Percentiles rank a stretch among this genome's conserved stretches.
These are phyloP conservation scores for Scorias spongiosa DNA, from an alignment of 2,329 filamentous ascomycete species.

Conservation along the genomic window DNA sequence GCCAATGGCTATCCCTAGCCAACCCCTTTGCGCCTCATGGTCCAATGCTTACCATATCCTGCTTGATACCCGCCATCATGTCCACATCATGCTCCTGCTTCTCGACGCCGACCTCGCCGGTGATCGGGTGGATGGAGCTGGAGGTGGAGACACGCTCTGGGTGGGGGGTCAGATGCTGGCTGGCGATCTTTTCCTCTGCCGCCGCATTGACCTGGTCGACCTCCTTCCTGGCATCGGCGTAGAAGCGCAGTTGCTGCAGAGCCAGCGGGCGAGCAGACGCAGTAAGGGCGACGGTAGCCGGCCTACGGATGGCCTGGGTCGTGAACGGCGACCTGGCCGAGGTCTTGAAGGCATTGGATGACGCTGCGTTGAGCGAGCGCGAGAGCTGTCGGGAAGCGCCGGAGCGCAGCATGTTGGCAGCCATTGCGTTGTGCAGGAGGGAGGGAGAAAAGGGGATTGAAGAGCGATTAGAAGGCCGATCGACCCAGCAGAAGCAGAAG, in stretches of 20 bases:
- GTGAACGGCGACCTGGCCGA: conserved; percentile 22
- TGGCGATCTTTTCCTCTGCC: conserved; percentile 38
- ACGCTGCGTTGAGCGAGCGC: conserved; percentile 21
- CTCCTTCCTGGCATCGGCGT: conserved; percentile 9
- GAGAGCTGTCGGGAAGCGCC: conserved; percentile 27
- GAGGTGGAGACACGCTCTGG: conserved; percentile 46
- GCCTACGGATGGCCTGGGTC: conserved; percentile 22
- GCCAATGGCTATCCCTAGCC: no score
- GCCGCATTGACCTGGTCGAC: conserved; percentile 39
- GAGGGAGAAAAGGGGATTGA: conserved; percentile 4
- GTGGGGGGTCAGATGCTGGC: conserved; percentile 42
- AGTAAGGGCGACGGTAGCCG: conserved; percentile 10
- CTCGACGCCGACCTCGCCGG: conserved; percentile 22
- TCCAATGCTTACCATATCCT: conserved; percentile 17
- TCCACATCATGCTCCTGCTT: conserved; percentile 22
- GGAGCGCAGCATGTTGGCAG: conserved; percentile 27
- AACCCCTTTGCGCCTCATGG: no score
- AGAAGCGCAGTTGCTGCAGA: conserved; percentile 10
- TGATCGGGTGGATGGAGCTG: conserved; percentile 34
- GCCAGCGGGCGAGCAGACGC: conserved; percentile 21
- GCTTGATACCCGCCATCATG: conserved; percentile 31
- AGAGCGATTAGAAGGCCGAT: neutral
- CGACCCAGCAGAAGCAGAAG: neutral
- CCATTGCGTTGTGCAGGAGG: conserved; percentile 1
- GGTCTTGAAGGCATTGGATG: conserved; percentile 15